Evolutionary conservation across 805 yeast species (phyloP).

Genomic region (Pichia heedii): DNA sequence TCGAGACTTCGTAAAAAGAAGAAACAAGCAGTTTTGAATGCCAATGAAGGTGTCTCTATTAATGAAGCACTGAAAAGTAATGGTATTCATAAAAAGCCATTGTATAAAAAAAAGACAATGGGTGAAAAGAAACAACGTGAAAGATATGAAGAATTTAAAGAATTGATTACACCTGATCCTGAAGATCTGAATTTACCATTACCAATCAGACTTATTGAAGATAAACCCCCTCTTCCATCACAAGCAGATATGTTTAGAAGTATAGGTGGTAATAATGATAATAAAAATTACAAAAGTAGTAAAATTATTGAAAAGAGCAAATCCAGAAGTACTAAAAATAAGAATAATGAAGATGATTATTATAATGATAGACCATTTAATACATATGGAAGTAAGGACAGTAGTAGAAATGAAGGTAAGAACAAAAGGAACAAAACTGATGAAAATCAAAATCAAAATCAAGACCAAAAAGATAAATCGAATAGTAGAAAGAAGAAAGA

Average conservation of each 20-base stretch:
- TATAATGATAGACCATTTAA: slow-evolving; percentile 4
- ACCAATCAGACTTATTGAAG: no score
- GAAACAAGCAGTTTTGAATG: slow-evolving; percentile 5
- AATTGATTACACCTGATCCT: neutral
- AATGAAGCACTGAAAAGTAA: slow-evolving; percentile 4
- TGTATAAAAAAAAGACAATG: neutral
- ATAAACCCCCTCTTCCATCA: neutral
- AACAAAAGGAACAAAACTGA: no score
- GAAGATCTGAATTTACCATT: slow-evolving; percentile 5
- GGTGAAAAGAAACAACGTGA: slow-evolving; percentile 4
- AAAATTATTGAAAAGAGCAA: neutral
- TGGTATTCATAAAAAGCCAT: slow-evolving; percentile 6
- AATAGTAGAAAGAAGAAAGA: no score
- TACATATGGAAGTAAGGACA: neutral
- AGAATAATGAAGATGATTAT: neutral
- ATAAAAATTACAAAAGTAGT: neutral
- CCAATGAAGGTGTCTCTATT: slow-evolving; percentile 2
- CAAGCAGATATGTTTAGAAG: neutral
- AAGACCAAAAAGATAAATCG: no score
- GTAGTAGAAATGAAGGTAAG: neutral
- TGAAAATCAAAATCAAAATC: no score
- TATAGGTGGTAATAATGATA: neutral
- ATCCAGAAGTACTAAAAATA: neutral
- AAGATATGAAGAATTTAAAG: neutral
- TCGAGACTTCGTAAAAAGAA: slow-evolving; percentile 5